These are phyloP conservation scores for Akanthomyces muscarius DNA, from an alignment of 2,329 filamentous ascomycete species.

Conservation along the genomic window DNA sequence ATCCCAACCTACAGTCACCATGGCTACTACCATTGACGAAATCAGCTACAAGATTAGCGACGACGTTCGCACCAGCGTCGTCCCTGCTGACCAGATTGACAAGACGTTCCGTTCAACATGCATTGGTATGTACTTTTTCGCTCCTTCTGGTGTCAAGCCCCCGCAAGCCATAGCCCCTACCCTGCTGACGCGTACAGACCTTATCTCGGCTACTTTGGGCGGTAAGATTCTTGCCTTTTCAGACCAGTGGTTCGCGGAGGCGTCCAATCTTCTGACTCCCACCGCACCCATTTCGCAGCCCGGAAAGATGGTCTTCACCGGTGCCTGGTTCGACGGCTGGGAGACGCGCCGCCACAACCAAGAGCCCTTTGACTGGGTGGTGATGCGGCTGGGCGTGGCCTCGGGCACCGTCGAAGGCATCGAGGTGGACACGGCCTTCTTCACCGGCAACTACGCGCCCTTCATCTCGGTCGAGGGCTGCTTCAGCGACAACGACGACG, in stretches of 20 bases:
- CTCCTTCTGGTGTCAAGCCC: too few species aligned
- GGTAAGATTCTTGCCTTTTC: slow-evolving; percentile 63
- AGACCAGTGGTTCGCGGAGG: slow-evolving; percentile 66
- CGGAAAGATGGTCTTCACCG: slow-evolving; percentile 65
- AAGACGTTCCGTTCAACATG: slow-evolving; percentile 56
- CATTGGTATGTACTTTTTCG: slow-evolving; percentile 47
- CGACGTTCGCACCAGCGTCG: slow-evolving; percentile 43
- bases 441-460: slow-evolving; percentile 78
- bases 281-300: slow-evolving; percentile 58
- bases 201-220: slow-evolving; percentile 57
- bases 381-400: slow-evolving; percentile 63
- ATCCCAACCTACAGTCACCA: slow-evolving; percentile 20
- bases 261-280: slow-evolving; percentile 60
- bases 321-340: slow-evolving; percentile 69
- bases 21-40: slow-evolving; percentile 39
- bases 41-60: slow-evolving; percentile 52
- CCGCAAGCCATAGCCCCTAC: not conserved
- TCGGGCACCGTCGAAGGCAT: slow-evolving; percentile 70
- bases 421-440: slow-evolving; percentile 78
- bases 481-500: slow-evolving; percentile 61
- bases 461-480: slow-evolving; percentile 74
- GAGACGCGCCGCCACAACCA: slow-evolving; percentile 64
- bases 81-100: slow-evolving; percentile 55
- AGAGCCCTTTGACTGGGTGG: slow-evolving; percentile 62
- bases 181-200: slow-evolving; percentile 40